Percentiles rank a stretch among this genome's conserved stretches.
Evolutionary conservation across 2,329 filamentous ascomycete genomes (phyloP).

Genomic region (Diplodia seriata): DNA sequence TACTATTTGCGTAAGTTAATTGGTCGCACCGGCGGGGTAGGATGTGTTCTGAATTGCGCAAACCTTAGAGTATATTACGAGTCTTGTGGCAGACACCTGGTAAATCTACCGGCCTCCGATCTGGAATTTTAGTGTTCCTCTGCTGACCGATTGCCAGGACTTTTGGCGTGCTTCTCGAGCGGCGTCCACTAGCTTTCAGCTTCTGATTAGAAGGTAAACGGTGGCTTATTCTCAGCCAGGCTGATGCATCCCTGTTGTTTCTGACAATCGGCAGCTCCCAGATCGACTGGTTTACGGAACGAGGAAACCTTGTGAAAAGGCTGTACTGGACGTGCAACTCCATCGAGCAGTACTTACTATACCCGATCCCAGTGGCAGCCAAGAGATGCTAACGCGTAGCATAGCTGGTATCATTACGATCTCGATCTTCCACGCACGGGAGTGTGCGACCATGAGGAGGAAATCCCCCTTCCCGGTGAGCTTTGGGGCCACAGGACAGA

Average conservation of each 20-base stretch:
- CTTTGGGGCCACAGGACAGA: conserved; percentile 50
- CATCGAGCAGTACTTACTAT: conserved; percentile 57
- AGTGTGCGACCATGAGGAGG: conserved; percentile 59
- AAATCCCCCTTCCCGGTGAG: conserved; percentile 64
- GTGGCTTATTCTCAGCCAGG: not conserved
- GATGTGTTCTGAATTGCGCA: not conserved
- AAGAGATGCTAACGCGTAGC: conserved; percentile 25
- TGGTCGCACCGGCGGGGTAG: not conserved
- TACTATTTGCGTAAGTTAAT: conserved; percentile 60
- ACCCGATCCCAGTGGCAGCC: no score
- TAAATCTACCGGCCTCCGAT: conserved; percentile 41
- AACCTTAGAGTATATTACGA: conserved; percentile 56
- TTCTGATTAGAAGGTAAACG: conserved; percentile 61
- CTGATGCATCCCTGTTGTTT: conserved; percentile 33
- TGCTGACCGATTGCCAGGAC: conserved; percentile 53
- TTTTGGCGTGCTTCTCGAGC: conserved; percentile 65
- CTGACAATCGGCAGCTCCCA: conserved; percentile 37
- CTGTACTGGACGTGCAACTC: conserved; percentile 65
- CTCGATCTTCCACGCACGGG: conserved; percentile 64
- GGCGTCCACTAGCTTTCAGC: conserved; percentile 65
- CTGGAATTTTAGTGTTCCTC: not conserved
- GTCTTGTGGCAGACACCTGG: conserved; percentile 60
- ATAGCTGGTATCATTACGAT: conserved; percentile 63
- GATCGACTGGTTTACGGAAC: conserved; percentile 56
- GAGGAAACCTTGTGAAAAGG: conserved; percentile 61